Evolutionary conservation across 164 flowering plant genomes (phyloP).

Genomic region (Vitis cinerea): DNA sequence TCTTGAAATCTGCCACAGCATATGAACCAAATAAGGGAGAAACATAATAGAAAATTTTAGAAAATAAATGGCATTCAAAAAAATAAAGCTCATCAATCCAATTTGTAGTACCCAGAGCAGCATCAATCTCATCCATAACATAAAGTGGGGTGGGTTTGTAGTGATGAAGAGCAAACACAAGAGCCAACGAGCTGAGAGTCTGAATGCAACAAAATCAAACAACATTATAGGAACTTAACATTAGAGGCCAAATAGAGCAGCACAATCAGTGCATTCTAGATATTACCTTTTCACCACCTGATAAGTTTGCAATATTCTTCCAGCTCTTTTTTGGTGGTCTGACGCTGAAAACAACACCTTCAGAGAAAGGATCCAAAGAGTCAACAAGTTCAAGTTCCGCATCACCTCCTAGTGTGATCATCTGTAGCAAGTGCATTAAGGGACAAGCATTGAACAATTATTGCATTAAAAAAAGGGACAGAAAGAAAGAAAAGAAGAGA

Average conservation of each 20-base stretch:
- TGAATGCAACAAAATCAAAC: slow-evolving; percentile 29
- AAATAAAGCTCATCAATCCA: not conserved
- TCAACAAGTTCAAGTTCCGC: slow-evolving; percentile 98
- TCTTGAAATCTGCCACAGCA: slow-evolving; percentile 78
- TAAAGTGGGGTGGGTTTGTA: slow-evolving; percentile 99
- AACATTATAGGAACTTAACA: not conserved
- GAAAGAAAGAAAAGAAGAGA: not conserved
- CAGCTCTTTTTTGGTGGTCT: slow-evolving; percentile 99
- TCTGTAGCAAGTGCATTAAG: slow-evolving; percentile 42
- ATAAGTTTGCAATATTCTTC: slow-evolving; percentile 96
- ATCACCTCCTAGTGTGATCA: slow-evolving; percentile 99
- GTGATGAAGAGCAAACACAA: slow-evolving; percentile 97
- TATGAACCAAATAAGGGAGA: not conserved
- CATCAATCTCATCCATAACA: slow-evolving; percentile 99
- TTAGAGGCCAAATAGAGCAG: not conserved
- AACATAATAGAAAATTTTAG: not conserved
- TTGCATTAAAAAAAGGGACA: not conserved
- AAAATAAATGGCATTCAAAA: not conserved
- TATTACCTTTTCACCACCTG: slow-evolving; percentile 98
- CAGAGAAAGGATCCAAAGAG: slow-evolving; percentile 95
- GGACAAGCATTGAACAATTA: not conserved
- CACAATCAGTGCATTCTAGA: no score
- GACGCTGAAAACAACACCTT: slow-evolving; percentile 99
- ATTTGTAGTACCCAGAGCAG: slow-evolving; percentile 75
- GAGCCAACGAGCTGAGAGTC: slow-evolving; percentile 98